These are phyloP conservation scores for Acacia pycnantha DNA, from an alignment of 331 rosid genomes.

Conservation along the genomic window DNA sequence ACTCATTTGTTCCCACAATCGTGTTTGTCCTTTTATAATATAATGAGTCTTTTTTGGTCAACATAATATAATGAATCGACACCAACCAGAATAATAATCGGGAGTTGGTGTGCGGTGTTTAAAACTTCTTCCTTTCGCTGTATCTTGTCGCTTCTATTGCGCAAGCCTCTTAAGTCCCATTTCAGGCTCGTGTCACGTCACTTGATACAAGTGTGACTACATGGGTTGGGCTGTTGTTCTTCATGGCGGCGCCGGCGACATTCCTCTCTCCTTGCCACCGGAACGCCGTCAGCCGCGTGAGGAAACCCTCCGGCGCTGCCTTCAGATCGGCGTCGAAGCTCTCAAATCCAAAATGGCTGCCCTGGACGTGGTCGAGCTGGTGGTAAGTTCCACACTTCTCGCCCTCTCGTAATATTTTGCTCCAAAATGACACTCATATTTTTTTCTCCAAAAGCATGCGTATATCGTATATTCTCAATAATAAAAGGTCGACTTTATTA, in stretches of 20 bases:
- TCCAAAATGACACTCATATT: background rate
- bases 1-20: background rate
- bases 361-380: conserved; percentile 81
- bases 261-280: conserved; percentile 49
- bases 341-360: conserved; percentile 55
- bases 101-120: background rate
- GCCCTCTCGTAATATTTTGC: background rate
- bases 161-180: background rate
- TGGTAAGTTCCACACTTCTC: conserved; percentile 37
- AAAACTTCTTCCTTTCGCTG: background rate
- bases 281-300: conserved; percentile 77
- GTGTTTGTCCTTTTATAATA: background rate
- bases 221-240: conserved; percentile 97
- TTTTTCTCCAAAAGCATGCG: background rate
- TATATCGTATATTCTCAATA: background rate
- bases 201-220: background rate
- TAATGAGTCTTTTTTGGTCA: too few relatives aligned
- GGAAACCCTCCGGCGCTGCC: conserved; percentile 78
- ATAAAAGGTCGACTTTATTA: too few relatives aligned
- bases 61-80: background rate
- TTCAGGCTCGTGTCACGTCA: background rate
- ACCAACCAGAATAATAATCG: background rate
- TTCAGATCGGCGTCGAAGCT: conserved; percentile 71
- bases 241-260: conserved; percentile 96
- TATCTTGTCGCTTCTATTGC: background rate